Conservation (phyloP, 768 basidiomycete species). For the Wakefieldia striispora region DNA sequence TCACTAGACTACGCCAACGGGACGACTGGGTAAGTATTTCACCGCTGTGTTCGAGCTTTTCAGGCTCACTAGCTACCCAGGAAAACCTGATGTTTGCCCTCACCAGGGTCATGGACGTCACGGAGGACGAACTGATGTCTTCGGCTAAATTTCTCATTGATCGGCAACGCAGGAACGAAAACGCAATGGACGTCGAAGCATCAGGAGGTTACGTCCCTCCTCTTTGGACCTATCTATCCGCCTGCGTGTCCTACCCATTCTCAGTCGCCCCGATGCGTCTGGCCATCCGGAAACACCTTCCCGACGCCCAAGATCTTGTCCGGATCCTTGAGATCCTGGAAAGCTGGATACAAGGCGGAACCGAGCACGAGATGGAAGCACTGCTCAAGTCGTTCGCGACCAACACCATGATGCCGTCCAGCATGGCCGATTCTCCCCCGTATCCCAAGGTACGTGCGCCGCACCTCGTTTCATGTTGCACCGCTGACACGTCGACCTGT, state of each 20-base stretch:
- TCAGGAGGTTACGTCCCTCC: constrained; percentile 30
- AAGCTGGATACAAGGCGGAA: constrained; percentile 37
- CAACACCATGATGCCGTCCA: constrained; percentile 13
- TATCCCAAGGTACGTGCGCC: constrained; percentile 38
- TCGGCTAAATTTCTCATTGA: constrained; percentile 45
- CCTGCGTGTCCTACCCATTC: constrained; percentile 40
- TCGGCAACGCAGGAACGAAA: constrained; percentile 31
- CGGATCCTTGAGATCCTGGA: constrained; percentile 37
- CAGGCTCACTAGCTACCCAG: constrained; percentile 9
- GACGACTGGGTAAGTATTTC: constrained; percentile 63
- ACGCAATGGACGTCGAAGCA: constrained; percentile 39
- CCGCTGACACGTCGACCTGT: constrained; percentile 27
- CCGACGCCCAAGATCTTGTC: constrained; percentile 39
- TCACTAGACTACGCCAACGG: constrained; percentile 49
- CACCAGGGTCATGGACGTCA: constrained; percentile 54
- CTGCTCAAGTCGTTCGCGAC: constrained; percentile 22
- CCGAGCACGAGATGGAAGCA: constrained; percentile 21
- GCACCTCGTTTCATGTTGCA: constrained; percentile 28
- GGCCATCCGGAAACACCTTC: constrained; percentile 42
- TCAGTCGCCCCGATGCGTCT: constrained; percentile 39
- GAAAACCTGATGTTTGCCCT: constrained; percentile 51
- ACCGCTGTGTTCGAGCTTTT: neutral
- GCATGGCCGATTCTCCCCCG: constrained; percentile 18
- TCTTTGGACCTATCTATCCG: constrained; percentile 36
- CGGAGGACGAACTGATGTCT: constrained; percentile 62